phyloP scores from a whole-genome alignment of 176 grass and related monocot species.

The Musa beccarii region DNA sequence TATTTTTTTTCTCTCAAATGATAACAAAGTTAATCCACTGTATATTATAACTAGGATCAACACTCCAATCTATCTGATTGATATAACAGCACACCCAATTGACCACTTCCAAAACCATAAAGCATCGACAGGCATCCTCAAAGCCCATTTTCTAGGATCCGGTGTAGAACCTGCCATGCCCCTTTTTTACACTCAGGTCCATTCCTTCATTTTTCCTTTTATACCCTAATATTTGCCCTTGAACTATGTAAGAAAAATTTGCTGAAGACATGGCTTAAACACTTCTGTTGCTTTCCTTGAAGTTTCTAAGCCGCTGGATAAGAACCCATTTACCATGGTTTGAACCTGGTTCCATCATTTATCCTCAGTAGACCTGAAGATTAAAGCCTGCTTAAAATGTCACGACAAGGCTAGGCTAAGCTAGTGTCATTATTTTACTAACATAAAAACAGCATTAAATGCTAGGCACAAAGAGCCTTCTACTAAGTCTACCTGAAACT shows the following conservation, averaged over 20 bases:
- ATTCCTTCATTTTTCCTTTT: neutral
- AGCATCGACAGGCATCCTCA: neutral
- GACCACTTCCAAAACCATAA: neutral
- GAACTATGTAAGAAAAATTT: neutral
- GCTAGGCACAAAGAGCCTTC: too few relatives aligned
- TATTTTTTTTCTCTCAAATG: neutral
- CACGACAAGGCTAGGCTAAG: neutral
- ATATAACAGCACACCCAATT: neutral
- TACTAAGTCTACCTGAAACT: too few relatives aligned
- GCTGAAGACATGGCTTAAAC: neutral
- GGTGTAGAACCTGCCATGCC: neutral
- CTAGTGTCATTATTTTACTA: neutral
- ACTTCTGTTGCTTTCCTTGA: neutral
- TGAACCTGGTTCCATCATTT: neutral
- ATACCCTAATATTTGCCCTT: neutral
- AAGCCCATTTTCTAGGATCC: neutral
- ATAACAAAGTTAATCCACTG: neutral
- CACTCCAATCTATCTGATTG: neutral
- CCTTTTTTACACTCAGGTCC: neutral
- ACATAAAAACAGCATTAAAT: neutral
- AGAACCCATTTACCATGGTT: neutral
- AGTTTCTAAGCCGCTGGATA: neutral
- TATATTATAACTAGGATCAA: neutral
- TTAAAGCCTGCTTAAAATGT: neutral
- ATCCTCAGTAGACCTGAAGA: neutral